phyloP scores from a whole-genome alignment of 441 rosid genomes.

The Adansonia rubrostipa region DNA sequence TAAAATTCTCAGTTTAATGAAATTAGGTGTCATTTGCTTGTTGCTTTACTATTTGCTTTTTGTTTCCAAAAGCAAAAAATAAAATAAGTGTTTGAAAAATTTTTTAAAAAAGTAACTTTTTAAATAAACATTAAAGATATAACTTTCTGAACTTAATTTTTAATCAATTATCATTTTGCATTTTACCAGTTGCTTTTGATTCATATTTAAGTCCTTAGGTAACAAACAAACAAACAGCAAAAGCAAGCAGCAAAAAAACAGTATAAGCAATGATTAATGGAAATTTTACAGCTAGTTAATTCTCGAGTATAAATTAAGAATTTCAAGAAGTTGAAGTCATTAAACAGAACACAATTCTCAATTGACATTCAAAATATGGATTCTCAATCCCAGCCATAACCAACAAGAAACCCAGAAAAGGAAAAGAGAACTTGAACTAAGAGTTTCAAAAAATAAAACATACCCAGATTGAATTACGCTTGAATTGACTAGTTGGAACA shows the following conservation, averaged over 20 bases:
- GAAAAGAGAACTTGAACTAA: not conserved
- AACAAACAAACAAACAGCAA: not conserved
- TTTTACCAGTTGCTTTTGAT: not conserved
- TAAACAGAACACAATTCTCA: conserved; percentile 13
- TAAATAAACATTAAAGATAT: not conserved
- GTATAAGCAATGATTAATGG: not conserved
- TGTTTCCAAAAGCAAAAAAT: not conserved
- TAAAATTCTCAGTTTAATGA: not conserved
- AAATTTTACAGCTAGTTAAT: not conserved
- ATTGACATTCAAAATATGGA: not conserved
- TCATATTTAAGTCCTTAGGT: not conserved
- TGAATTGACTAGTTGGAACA: conserved; percentile 32
- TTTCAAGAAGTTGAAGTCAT: conserved; percentile 13
- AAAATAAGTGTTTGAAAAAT: not conserved
- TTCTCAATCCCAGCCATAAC: not conserved
- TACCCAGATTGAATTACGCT: conserved; percentile 64
- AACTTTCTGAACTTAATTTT: not conserved
- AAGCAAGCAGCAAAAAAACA: not conserved
- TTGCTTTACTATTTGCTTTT: not conserved
- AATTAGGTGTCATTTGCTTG: not conserved
- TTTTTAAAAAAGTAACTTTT: not conserved
- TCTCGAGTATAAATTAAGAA: not conserved
- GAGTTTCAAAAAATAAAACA: conserved; percentile 12
- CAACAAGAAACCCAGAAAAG: conserved; percentile 34
- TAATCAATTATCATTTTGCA: not conserved